Evolutionary conservation across 805 yeast genomes (phyloP), one percentile per base, ranked within the genome.

Genomic region (Zygotorulaspora chibaensis): DNA sequence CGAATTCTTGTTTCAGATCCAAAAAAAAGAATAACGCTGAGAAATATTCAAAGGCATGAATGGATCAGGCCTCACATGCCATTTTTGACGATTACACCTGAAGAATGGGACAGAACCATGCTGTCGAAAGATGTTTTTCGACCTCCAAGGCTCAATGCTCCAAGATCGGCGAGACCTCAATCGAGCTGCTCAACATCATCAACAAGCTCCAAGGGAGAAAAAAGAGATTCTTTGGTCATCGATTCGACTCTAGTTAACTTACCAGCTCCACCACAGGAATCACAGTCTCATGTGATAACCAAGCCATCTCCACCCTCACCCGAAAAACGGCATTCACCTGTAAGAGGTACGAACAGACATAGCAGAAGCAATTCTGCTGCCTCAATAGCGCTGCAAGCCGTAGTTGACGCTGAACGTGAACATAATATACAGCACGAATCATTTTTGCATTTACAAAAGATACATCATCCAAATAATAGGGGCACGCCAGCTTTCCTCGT

Each of bases 61-160:
- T 91, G 99, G 99, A 66, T 93, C 45, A 71, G 83, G n/a, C 84
- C 88, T 2, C 89, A 91, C 68, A 80, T 82, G 11, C 82, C 82
- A 54, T 85, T 90, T 69, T 70, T 93, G 53, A 80, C 93, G 0
- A 84, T 89, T 26, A 78, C 91, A 15, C 96, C 96, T 35, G 75
- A 77, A 2, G 96, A 91, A 62, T 93, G 97, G 97, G 98, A 91
- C 63, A 68, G 55, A 59, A 65, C 51, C 52, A 58, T 49, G 52
- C 37, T 43, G 2, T 43, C 53, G 8, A 42, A 38, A 33, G 45
- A 42, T 25, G 53, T 54, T 20, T 54, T 52, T 38, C 55, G 61
- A 34, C 56, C 57, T 10, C 57, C 60, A 11, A 55, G 55, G 10
- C 42, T 49, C 8, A 46, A 49, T 18, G 40, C 43, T 8, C 46